A percentile compares a stretch with the other conserved stretches of the same genome.
Evolutionary conservation across 75 land plant genomes (phyloP).

Genomic region (Chamaecyparis obtusa): DNA sequence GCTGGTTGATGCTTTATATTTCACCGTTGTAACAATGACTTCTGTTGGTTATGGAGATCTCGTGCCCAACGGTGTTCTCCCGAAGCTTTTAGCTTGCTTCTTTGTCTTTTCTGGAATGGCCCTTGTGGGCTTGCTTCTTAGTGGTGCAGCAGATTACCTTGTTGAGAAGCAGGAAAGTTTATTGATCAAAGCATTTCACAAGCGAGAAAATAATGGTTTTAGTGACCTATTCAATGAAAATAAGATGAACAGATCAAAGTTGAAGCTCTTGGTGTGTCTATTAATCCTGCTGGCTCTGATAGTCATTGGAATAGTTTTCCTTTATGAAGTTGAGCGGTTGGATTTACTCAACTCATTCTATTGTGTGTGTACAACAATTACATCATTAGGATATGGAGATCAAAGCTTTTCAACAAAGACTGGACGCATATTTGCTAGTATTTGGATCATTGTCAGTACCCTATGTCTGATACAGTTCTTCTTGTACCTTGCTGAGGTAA

Average conservation of each 20-base stretch:
- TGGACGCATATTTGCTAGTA: constrained; percentile 73
- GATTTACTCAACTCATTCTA: constrained; percentile 75
- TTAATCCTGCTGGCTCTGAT: constrained; percentile 38
- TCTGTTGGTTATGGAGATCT: constrained; percentile 97
- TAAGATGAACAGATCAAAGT: constrained; percentile 25
- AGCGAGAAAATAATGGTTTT: constrained; percentile 9
- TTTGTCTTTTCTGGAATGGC: constrained; percentile 85
- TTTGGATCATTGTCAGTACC: constrained; percentile 85
- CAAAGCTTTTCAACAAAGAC: constrained; percentile 61
- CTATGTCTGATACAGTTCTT: constrained; percentile 76
- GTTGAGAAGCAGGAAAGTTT: constrained; percentile 80
- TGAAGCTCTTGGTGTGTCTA: constrained; percentile 32
- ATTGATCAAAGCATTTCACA: constrained; percentile 47
- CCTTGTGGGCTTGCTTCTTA: constrained; percentile 59
- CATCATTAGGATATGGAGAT: constrained; percentile 95
- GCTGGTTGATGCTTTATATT: constrained; percentile 80
- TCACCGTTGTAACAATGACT: constrained; percentile 91
- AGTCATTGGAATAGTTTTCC: constrained; percentile 45
- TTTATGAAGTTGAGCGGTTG: constrained; percentile 53
- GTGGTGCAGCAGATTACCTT: constrained; percentile 74
- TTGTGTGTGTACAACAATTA: constrained; percentile 86
- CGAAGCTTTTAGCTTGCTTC: constrained; percentile 78
- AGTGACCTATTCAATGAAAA: constrained; percentile 25
- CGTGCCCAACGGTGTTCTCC: constrained; percentile 49
- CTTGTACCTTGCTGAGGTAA: constrained; percentile 67